Base-by-base conservation (phyloP, 106 monocot species). In the Platanthera guangdongensis region DNA sequence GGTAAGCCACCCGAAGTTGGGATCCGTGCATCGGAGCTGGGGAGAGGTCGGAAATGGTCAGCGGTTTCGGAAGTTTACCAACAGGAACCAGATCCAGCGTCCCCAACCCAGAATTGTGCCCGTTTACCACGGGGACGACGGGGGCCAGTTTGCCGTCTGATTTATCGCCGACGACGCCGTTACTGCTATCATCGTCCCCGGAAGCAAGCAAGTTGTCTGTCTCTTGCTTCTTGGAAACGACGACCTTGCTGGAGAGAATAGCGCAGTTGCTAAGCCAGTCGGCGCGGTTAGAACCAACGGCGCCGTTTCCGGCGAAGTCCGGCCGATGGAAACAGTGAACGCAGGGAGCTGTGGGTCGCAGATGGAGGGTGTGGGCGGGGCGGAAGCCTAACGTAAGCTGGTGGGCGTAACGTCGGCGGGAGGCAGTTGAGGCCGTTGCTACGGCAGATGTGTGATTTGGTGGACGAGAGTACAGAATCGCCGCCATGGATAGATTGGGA, bases 231-330 rank as follows among this genome's bases (percentile, higher is more conserved):
- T 75, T 53, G 32, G 82, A 82, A 8, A 70, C 78, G 57, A 68
- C 75, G 57, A 71, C 73, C 39, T 83, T 88, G 83, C 88, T 79
- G 82, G 84, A 82, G 69, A 89, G 81, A 52, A 89, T 86, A 21
- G 89, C 86, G 78, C 83, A 89, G 62, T 50, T 72, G 81, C 84
- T 81, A 64, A 83, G 86, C 86, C 89, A 86, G 50, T 89, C 89
- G 14, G 86, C 63, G 14, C 89, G 86, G 82, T 6, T 80, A 64
- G 57, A 45, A 7, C 82, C 82, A 51, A 78, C 16, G 45, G 78
- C 55, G 65, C 78, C 75, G 63, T 74, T 72, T 4, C 21, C 50
- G 22, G 72, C 16, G 50, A 72, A 9, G 11, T 72, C 72, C 50
- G 51, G 51, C 51, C 72, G 72, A 19, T 50, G 15, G 18, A 19